phyloP scores from a whole-genome alignment of 1,139 yeast species.

The Pneumocystis murina region DNA sequence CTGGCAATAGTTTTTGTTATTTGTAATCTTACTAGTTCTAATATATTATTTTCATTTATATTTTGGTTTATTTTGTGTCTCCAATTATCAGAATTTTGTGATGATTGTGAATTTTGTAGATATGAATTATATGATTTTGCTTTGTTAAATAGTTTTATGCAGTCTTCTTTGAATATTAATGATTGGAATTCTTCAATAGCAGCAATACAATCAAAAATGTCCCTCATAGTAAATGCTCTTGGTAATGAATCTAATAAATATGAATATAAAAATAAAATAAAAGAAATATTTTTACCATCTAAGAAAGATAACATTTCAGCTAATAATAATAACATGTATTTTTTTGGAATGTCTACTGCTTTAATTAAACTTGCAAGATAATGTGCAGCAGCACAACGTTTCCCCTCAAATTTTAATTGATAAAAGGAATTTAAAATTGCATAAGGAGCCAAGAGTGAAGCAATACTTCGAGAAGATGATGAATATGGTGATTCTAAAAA shows the following conservation, averaged over 20 bases:
- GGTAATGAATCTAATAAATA: background rate
- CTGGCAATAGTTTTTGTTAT: background rate
- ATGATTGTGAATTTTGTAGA: background rate
- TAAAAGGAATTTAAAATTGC: background rate
- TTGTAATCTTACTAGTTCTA: background rate
- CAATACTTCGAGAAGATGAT: background rate
- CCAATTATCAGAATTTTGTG: background rate
- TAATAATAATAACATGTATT: background rate
- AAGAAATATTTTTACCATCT: background rate
- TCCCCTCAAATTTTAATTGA: background rate
- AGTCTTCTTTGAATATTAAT: background rate
- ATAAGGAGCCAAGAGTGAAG: background rate
- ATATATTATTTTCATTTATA: background rate
- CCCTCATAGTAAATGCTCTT: background rate
- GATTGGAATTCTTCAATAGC: conserved; percentile 1
- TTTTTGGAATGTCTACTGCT: conserved; percentile 1
- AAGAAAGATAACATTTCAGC: background rate
- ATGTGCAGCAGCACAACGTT: background rate
- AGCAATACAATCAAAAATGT: conserved; percentile 1
- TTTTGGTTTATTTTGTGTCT: background rate
- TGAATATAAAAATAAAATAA: background rate
- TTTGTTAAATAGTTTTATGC: background rate
- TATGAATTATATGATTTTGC: background rate
- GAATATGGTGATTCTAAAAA: background rate
- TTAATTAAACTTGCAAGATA: background rate